Base-by-base conservation (phyloP, 2,329 filamentous ascomycete genomes). In the Ceratocystis papillata region DNA sequence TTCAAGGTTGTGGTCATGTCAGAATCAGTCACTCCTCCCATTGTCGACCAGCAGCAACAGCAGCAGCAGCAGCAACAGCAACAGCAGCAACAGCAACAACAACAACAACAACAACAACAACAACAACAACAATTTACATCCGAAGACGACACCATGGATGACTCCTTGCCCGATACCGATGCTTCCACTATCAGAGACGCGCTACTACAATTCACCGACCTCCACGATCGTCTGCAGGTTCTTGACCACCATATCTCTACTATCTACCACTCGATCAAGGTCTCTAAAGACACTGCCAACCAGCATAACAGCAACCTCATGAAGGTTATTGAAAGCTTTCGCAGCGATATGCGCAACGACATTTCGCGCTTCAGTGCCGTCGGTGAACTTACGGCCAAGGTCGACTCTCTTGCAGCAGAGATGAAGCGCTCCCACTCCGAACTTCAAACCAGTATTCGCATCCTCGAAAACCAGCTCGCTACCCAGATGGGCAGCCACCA, bases 1-100 rank as follows among this genome's bases (percentile, higher is more conserved):
- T 94, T 92, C 80, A 95, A 93, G 74, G 83, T 97, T 73, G 81
- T 88, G 45, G 83, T 94, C 63, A 84, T 86, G 72, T 86, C 82
- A 10, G 82, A 84, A 30, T 74, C 74, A 37, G 71, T 74, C 7
- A 72, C 73, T 71, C 77, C 71, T 67, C 72, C 69, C 44, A 63
- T 69, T 65, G 68, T 70, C 64, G n/a, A 67, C 66, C 63, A 70
- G 68, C 62, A 65, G 45, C 33, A 50, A 1, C 57, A 66, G 62
- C 61, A 53, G 63, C 72, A 70, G 67, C 65, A 67, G 55, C 68
- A 69, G 50, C 69, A 70, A 63, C 67, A 69, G 63, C 62, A 62
- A 71, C 70, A 28, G 69, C 72, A 59, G 70, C 71, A 74, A 61
- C 72, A 74, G 68, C 71, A 75, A 69, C 68, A 73, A 59, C 72